A percentile compares a stretch with the other conserved stretches of the same genome.
These are phyloP conservation scores for Malbranchea zuffiana DNA, from an alignment of 2,329 filamentous ascomycete species.

Conservation along the genomic window DNA sequence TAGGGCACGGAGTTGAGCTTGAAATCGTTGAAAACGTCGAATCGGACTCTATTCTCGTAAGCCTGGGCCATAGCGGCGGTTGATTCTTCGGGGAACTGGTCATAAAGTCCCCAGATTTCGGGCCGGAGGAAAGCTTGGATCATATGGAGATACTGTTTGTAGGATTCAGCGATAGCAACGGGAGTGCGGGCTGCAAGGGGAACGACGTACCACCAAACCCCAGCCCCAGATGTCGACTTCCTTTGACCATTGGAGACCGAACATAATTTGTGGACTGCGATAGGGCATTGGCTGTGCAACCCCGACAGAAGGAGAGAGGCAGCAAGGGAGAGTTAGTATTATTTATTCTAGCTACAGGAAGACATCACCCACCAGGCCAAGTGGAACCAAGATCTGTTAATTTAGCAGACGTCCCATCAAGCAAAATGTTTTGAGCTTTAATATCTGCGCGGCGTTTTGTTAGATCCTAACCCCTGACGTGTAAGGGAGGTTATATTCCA, in stretches of 20 bases:
- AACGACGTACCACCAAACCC: conserved; percentile 8
- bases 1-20: conserved; percentile 3
- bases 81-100: conserved; percentile 7
- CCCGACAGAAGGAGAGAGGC: conserved; percentile 2
- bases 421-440: conserved; percentile 9
- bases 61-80: neutral
- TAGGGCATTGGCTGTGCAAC: conserved; percentile 8
- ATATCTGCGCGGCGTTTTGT: conserved; percentile 1
- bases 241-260: conserved; percentile 7
- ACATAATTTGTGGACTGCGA: conserved; percentile 7
- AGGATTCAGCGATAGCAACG: neutral
- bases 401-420: conserved; percentile 3
- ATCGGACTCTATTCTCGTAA: conserved; percentile 6
- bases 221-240: conserved; percentile 9
- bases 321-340: neutral
- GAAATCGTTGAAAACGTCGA: conserved; percentile 9
- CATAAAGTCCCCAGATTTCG: conserved; percentile 8
- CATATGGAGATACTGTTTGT: conserved; percentile 9
- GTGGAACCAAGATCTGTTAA: conserved; percentile 7
- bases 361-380: conserved; percentile 5
- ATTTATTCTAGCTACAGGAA: neutral
- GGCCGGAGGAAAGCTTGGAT: conserved; percentile 10
- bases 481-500: neutral
- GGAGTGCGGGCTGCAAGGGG: neutral
- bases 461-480: conserved; percentile 1